A percentile compares a stretch with the other conserved stretches of the same genome.
These are phyloP conservation scores for Groenewaldozyma salmanticensis DNA, from an alignment of 805 yeast species.

Conservation along the genomic window DNA sequence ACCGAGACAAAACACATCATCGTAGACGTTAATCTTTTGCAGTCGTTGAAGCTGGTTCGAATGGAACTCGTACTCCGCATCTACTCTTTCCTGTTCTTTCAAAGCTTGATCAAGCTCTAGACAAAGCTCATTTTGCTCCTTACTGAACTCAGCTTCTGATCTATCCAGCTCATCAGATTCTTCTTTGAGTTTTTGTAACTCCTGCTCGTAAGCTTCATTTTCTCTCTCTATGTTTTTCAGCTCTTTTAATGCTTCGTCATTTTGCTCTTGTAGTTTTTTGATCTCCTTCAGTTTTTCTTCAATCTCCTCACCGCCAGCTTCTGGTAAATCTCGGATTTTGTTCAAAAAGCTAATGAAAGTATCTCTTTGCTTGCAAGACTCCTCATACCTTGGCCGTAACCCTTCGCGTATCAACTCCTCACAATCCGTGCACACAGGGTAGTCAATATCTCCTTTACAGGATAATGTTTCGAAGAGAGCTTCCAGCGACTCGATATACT, in stretches of 20 bases:
- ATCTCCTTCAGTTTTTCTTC: conserved; percentile 39
- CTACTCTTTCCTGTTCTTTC: conserved; percentile 51
- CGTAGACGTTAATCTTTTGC: conserved; percentile 70
- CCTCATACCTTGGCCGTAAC: conserved; percentile 61
- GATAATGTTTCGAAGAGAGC: conserved; percentile 66
- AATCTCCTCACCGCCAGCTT: conserved; percentile 36
- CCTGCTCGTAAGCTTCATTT: conserved; percentile 32
- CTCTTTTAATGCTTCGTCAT: conserved; percentile 26
- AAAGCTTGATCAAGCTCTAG: conserved; percentile 41
- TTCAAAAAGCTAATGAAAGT: conserved; percentile 63
- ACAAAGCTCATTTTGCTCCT: conserved; percentile 45
- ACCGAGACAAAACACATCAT: conserved; percentile 73
- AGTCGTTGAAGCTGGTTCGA: conserved; percentile 59
- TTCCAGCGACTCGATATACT: conserved; percentile 37
- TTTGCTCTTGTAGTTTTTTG: conserved; percentile 34
- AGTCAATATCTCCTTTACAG: conserved; percentile 63
- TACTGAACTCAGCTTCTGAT: conserved; percentile 39
- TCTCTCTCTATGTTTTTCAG: conserved; percentile 26
- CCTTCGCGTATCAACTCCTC: conserved; percentile 55
- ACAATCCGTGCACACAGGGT: conserved; percentile 86
- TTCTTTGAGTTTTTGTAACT: conserved; percentile 37
- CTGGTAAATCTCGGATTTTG: conserved; percentile 51
- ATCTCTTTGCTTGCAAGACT: conserved; percentile 67
- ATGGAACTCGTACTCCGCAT: conserved; percentile 52
- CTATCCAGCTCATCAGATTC: conserved; percentile 24